Conservation (phyloP, 2,329 filamentous ascomycete species). For the Juglanconis oblonga region DNA sequence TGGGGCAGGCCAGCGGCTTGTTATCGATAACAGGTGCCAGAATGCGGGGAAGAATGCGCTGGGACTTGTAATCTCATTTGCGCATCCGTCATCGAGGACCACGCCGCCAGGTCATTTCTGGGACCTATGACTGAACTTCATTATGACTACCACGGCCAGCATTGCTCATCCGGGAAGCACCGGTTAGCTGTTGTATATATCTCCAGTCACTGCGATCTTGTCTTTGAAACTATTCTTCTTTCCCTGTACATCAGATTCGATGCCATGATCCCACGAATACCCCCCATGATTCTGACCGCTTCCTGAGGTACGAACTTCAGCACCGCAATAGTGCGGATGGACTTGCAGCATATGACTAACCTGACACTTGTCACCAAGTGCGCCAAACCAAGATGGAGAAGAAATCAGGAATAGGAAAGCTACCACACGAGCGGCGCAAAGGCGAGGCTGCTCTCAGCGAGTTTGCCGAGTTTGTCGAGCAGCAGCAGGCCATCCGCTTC, state of each 20-base stretch:
- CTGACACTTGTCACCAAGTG: slow-evolving; percentile 1
- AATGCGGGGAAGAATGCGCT: background rate
- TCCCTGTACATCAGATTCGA: background rate
- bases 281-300: background rate
- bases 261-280: slow-evolving; percentile 6
- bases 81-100: no score
- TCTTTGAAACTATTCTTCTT: background rate
- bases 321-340: no score
- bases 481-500: slow-evolving; percentile 77
- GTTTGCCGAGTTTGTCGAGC: slow-evolving; percentile 96
- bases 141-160: background rate
- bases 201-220: background rate
- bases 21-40: background rate
- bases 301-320: background rate
- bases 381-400: slow-evolving; percentile 46
- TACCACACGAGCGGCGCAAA: slow-evolving; percentile 76
- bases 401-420: slow-evolving; percentile 55
- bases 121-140: background rate
- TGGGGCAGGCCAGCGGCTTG: background rate
- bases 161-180: slow-evolving; percentile 1
- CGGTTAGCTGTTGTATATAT: background rate
- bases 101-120: background rate
- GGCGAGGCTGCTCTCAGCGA: slow-evolving; percentile 90
- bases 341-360: background rate
- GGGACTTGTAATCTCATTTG: no score